A percentile compares a stretch with the other conserved stretches of the same genome.
phyloP scores from a whole-genome alignment of 169 alveolate species.

The Plasmodium vivax region DNA sequence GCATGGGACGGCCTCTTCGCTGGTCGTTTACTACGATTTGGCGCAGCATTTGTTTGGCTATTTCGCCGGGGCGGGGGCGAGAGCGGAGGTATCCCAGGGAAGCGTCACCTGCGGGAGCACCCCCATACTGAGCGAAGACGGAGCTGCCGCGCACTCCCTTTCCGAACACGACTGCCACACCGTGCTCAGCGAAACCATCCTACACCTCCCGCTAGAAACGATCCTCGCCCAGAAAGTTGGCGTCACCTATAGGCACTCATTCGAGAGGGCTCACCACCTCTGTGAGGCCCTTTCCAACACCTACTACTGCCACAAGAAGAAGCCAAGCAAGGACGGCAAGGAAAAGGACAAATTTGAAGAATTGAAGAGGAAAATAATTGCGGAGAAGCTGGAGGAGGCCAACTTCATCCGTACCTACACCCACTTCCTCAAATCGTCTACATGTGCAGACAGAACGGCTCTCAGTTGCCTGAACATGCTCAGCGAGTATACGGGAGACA shows the following conservation, averaged over 20 bases:
- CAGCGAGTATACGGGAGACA: background rate
- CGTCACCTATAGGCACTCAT: background rate
- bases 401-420: background rate
- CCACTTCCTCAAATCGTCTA: background rate
- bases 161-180: background rate
- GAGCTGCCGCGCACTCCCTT: background rate
- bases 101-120: background rate
- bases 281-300: slow-evolving; percentile 10
- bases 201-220: slow-evolving; percentile 35
- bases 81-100: background rate
- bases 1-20: background rate
- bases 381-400: slow-evolving; percentile 8
- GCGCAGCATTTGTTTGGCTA: slow-evolving; percentile 5
- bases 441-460: background rate
- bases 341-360: slow-evolving; percentile 19
- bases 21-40: slow-evolving; percentile 33
- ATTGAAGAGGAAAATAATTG: slow-evolving; percentile 19
- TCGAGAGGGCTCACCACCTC: background rate
- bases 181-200: background rate
- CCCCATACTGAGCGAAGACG: background rate
- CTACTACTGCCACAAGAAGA: slow-evolving; percentile 50
- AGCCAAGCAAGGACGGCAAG: slow-evolving; percentile 15
- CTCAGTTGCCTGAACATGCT: background rate
- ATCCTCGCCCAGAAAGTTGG: slow-evolving; percentile 18
- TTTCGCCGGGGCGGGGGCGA: background rate